Percentiles rank a stretch among this genome's conserved stretches.
Evolutionary conservation across 1,284 basidiomycete genomes (phyloP).

Genomic region (Sutorius eximius): DNA sequence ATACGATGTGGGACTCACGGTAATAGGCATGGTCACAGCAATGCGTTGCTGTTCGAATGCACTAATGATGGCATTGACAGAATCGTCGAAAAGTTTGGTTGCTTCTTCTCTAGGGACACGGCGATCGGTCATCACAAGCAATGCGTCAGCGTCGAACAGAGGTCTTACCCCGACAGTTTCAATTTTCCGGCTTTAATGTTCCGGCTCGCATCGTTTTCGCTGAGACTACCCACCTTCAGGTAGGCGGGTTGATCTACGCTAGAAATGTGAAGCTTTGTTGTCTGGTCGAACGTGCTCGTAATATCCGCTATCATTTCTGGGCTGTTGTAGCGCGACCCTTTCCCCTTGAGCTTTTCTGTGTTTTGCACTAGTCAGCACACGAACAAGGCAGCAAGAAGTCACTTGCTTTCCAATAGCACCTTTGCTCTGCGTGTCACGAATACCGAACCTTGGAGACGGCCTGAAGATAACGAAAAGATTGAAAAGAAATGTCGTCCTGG

Average conservation of each 20-base stretch:
- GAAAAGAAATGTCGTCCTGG: no score
- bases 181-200: conserved; percentile 1
- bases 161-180: background rate
- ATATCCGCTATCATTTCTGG: background rate
- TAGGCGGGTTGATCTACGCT: background rate
- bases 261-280: background rate
- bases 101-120: background rate
- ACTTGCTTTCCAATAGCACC: background rate
- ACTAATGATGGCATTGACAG: background rate
- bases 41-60: conserved; percentile 1
- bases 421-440: background rate
- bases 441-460: background rate
- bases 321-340: background rate
- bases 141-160: no score
- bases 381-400: background rate
- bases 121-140: background rate
- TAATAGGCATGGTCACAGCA: no score
- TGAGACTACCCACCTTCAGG: background rate
- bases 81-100: background rate
- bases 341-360: background rate
- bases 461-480: no score
- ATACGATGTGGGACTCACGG: no score
- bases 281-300: conserved; percentile 1
- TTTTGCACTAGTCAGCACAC: background rate
- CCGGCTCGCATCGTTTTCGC: background rate